Evolutionary conservation across 352 stramenopile species (phyloP).

Genomic region (Phytopythium litorale): DNA sequence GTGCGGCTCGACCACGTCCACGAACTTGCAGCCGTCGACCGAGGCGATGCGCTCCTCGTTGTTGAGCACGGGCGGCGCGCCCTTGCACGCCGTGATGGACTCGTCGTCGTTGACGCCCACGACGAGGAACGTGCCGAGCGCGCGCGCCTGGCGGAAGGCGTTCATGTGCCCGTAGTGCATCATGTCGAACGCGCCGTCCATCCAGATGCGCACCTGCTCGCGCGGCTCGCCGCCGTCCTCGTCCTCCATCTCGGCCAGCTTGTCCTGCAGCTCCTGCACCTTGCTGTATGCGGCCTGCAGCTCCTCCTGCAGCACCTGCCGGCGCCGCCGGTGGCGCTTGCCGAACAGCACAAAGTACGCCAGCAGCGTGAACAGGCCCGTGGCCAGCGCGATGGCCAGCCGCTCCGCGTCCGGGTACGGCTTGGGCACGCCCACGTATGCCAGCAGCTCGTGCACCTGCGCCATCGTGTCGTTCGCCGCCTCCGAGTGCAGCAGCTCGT

Average conservation of each 20-base stretch:
- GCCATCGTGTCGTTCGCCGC: conserved; percentile 63
- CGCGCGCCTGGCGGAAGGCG: conserved; percentile 95
- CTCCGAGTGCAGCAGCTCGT: conserved; percentile 78
- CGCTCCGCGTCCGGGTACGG: conserved; percentile 86
- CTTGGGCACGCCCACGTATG: conserved; percentile 66
- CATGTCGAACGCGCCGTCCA: conserved; percentile 99
- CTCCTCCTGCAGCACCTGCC: conserved; percentile 66
- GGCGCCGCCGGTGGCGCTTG: conserved; percentile 73
- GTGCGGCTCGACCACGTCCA: conserved; percentile 96
- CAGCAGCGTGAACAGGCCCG: conserved; percentile 75
- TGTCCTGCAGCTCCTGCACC: conserved; percentile 82
- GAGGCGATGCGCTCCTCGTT: conserved; percentile 96
- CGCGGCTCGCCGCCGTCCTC: conserved; percentile 64
- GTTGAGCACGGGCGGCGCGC: conserved; percentile 93
- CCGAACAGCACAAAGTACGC: conserved; percentile 88
- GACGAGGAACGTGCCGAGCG: conserved; percentile 96
- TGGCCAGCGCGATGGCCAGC: conserved; percentile 75
- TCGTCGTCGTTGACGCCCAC: conserved; percentile 98
- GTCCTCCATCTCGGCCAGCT: conserved; percentile 80
- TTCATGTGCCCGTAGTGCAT: conserved; percentile 99
- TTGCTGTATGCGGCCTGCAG: conserved; percentile 75
- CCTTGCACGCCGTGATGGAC: conserved; percentile 97
- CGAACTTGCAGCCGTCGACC: conserved; percentile 97
- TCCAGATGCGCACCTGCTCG: conserved; percentile 96
- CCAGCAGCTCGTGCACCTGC: conserved; percentile 65